Conservation (phyloP, 1,284 basidiomycete genomes). For the Calocybe gambosa region DNA sequence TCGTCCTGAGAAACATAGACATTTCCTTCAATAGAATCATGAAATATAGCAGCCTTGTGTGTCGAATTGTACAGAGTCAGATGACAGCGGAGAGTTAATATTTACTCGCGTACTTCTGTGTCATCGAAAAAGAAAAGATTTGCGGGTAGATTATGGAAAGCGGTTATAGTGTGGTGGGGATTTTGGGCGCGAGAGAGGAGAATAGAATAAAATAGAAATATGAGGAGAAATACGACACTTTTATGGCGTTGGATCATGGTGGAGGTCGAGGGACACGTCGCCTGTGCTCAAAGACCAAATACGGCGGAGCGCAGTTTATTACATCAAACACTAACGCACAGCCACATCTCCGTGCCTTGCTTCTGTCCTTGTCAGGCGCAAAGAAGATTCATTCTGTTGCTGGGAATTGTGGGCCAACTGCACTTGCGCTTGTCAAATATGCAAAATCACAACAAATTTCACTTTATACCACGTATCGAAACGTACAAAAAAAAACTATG, state of each 20-base stretch:
- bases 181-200: constrained; percentile 21
- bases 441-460: too few species aligned
- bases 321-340: constrained; percentile 11
- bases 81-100: background rate
- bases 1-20: constrained; percentile 86
- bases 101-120: constrained; percentile 50
- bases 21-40: constrained; percentile 65
- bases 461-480: too few species aligned
- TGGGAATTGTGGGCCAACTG: background rate
- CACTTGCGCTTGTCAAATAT: too few species aligned
- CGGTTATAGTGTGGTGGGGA: constrained; percentile 35
- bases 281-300: background rate
- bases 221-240: constrained; percentile 17
- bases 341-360: constrained; percentile 4
- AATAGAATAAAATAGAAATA: constrained; percentile 14
- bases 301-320: constrained; percentile 4
- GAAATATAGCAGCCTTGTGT: constrained; percentile 75
- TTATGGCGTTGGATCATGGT: constrained; percentile 23
- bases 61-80: background rate
- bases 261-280: constrained; percentile 17
- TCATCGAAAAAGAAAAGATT: constrained; percentile 92
- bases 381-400: background rate
- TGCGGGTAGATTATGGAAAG: constrained; percentile 73
- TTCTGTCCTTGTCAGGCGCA: background rate
- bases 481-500: too few species aligned